Conservation (phyloP, 2,329 filamentous ascomycete species). For the Pyrenophora teres region DNA sequence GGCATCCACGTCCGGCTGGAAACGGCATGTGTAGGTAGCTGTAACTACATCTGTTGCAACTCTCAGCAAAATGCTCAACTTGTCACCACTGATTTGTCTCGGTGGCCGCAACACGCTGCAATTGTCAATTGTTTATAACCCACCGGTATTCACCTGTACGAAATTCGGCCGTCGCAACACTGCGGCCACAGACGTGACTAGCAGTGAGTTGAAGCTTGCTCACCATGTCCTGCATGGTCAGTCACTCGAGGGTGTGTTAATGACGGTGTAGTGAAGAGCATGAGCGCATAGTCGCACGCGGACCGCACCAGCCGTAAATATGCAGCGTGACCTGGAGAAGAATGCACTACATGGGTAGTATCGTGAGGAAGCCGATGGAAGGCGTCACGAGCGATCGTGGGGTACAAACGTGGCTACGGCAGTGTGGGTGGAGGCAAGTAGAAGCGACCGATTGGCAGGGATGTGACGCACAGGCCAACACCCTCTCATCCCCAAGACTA, state of each 20-base stretch:
- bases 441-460: slow-evolving; percentile 16
- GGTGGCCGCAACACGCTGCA: too few species aligned
- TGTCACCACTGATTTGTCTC: too few species aligned
- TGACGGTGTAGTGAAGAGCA: not conserved
- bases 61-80: too few species aligned
- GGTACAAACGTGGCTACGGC: slow-evolving; percentile 13
- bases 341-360: slow-evolving; percentile 2
- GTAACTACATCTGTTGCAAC: too few species aligned
- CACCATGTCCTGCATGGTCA: not conserved
- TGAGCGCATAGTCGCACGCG: not conserved
- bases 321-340: slow-evolving; percentile 13
- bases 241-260: not conserved
- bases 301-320: slow-evolving; percentile 4
- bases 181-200: too few species aligned
- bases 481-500: slow-evolving; percentile 21
- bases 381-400: slow-evolving; percentile 19
- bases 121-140: too few species aligned
- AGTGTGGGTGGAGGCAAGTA: slow-evolving; percentile 8
- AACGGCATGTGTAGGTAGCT: too few species aligned
- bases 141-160: too few species aligned
- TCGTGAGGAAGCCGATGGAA: slow-evolving; percentile 16
- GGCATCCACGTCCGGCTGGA: too few species aligned
- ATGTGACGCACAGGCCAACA: slow-evolving; percentile 32
- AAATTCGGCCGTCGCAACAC: too few species aligned
- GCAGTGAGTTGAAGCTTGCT: too few species aligned